Evolutionary conservation across 2,329 filamentous ascomycete species (phyloP), one percentile per base, ranked within the genome.

Genomic region (Calonectria pseudoturangicola): DNA sequence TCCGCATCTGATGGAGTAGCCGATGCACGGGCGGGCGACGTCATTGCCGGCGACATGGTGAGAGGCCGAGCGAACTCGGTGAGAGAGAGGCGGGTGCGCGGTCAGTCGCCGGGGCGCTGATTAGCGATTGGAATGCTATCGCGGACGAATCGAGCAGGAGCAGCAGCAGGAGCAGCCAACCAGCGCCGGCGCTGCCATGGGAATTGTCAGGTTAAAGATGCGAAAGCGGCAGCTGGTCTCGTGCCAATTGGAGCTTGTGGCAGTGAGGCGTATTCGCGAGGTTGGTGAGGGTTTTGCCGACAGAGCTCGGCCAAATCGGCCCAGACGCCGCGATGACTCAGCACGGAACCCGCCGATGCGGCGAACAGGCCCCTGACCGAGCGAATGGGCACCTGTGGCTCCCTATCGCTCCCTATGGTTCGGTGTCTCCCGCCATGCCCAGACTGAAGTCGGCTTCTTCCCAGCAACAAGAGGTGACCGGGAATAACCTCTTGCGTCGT

Each of bases 271-370:
- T 39, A 16, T 39, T 66, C 39, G 73, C 25, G 47, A 51, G 30
- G 56, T 18, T 51, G 60, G 36, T 67, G 77, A 72, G 21, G 58
- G 51, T 72, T 68, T 68, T 56, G 70, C 66, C 66, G 58, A 60
- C 25, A 28, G 27, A n/a, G 30, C 43, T 72, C 70, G 70, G 70
- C 60, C 10, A 66, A 56, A 58, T 33, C 43, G 43, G 39, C 16
- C 2, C 12, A 21, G 21, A 73, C 7, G 41, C 77, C 74, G 77
- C 65, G 73, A 71, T 79, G 74, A 79, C 68, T 79, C 74, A 79
- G 71, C 75, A 1, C 1, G 12, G 39, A 56, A 15, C n/a, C 13
- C 15, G 6, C 33, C 45, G 51, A n/a, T 41, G 21, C 71, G 71
- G 73, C 63, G 10, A 48, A 30, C 47, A 10, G 3, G 9, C 9